Evolutionary conservation across 2,329 filamentous ascomycete species (phyloP), one percentile per base, ranked within the genome.

Genomic region (Graphilbum fragrans): DNA sequence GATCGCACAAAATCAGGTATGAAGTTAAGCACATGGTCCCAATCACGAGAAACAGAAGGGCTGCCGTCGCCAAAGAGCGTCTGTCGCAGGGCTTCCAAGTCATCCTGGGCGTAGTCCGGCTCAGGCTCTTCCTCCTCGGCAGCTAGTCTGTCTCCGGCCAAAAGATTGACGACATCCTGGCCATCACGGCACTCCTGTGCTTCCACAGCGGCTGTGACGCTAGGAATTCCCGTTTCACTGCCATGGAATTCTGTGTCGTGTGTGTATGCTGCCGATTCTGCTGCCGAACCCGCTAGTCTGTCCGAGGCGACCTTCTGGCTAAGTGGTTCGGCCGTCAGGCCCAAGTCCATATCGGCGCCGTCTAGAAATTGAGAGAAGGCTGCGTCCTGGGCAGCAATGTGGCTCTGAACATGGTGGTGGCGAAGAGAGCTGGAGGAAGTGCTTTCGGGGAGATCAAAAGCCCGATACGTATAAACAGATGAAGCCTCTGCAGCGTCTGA

Each of bases 11-110:
- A 70, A 16, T 61, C 55, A 1, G 71, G 70, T 17, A 66, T 59
- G 47, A 75, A 74, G 48, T 72, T 69, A 35, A 75, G 61, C 18
- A 67, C 51, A 27, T 60, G 56, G 42, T 69, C 61, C 69, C 68
- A 73, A 17, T 53, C 49, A 6, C 47, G 37, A 2, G 47, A 32
- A n/a, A 16, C 16, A 12, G 5, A 11, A 6, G 31, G n/a, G 31
- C 16, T 17, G n/a, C 18, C 21, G 33, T 16, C 21, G 27, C 50
- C 52, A 43, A 68, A 69, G 7, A 69, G 54, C 5, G 62, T 59
- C 31, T 51, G 52, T 37, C 57, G 58, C 9, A 69, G 55, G 20
- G 50, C 59, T 5, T 53, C 50, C 22, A 49, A 34, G 19, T 52
- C 46, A 33, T 47, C 45, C 32, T 49, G 42, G 18, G 47, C 35